phyloP scores from a whole-genome alignment of 257 asterid species.

The Penstemon barbatus region DNA sequence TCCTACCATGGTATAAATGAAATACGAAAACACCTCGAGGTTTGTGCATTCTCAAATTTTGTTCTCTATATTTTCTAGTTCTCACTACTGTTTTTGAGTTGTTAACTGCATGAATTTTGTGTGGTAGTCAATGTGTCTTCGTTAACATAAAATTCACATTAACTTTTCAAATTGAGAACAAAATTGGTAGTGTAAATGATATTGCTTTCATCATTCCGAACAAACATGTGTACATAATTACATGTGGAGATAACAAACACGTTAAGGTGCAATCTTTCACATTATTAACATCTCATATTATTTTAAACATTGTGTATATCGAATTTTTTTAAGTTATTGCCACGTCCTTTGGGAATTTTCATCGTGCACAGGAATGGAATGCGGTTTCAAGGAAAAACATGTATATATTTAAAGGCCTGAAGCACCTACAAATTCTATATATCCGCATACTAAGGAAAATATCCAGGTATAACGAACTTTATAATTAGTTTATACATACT shows the following conservation, averaged over 20 bases:
- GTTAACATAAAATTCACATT: slow-evolving; percentile 2
- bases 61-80: background rate
- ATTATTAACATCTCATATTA: slow-evolving; percentile 1
- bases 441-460: slow-evolving; percentile 58
- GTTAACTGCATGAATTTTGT: background rate
- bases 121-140: background rate
- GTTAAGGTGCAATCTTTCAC: slow-evolving; percentile 47
- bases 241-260: slow-evolving; percentile 65
- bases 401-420: slow-evolving; percentile 21
- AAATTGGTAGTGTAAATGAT: slow-evolving; percentile 63
- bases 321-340: too few relatives aligned
- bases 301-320: too few relatives aligned
- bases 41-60: slow-evolving; percentile 20
- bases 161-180: slow-evolving; percentile 57
- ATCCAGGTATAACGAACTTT: slow-evolving; percentile 40
- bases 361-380: slow-evolving; percentile 56
- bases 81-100: background rate
- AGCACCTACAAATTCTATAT: slow-evolving; percentile 60
- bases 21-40: slow-evolving; percentile 62
- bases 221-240: slow-evolving; percentile 50
- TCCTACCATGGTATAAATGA: slow-evolving; percentile 58
- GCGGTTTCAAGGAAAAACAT: background rate
- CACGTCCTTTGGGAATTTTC: slow-evolving; percentile 6
- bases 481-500: background rate
- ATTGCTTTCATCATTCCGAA: slow-evolving; percentile 59